These are phyloP conservation scores for Ceratocystis ficicola DNA, from an alignment of 2,329 filamentous ascomycete genomes.

Conservation along the genomic window DNA sequence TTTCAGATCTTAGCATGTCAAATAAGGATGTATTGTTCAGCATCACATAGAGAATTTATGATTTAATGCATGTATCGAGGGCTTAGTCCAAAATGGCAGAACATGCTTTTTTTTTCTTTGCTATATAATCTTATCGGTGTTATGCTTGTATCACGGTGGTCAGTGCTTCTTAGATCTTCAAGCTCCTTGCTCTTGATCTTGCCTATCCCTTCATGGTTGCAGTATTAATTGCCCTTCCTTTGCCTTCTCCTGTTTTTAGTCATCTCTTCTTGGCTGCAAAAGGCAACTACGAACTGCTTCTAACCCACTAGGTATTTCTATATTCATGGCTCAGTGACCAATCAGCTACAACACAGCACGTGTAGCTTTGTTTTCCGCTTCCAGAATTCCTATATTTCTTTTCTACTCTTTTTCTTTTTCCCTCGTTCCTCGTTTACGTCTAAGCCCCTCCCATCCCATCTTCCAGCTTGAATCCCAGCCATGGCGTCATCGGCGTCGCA, in stretches of 20 bases:
- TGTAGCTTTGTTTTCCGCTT: background rate
- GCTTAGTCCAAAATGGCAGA: background rate
- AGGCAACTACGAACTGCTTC: background rate
- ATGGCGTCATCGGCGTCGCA: conserved; percentile 39
- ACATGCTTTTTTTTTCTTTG: background rate
- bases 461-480: background rate
- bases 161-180: conserved; percentile 1
- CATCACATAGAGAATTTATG: conserved; percentile 15
- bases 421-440: background rate
- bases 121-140: background rate
- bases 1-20: background rate
- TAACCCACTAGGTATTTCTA: background rate
- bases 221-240: background rate
- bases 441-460: background rate
- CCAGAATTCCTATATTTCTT: background rate
- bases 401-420: background rate
- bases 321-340: background rate
- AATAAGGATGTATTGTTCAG: background rate
- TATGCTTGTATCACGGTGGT: background rate
- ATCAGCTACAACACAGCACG: background rate
- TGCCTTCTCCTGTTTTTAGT: background rate
- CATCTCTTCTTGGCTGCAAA: background rate
- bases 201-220: background rate
- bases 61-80: conserved; percentile 11
- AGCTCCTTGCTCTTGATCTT: background rate